Evolutionary conservation across 2,329 filamentous ascomycete genomes (phyloP), one percentile per base, ranked within the genome.

Genomic region (Ophiosphaerella herpotricha): DNA sequence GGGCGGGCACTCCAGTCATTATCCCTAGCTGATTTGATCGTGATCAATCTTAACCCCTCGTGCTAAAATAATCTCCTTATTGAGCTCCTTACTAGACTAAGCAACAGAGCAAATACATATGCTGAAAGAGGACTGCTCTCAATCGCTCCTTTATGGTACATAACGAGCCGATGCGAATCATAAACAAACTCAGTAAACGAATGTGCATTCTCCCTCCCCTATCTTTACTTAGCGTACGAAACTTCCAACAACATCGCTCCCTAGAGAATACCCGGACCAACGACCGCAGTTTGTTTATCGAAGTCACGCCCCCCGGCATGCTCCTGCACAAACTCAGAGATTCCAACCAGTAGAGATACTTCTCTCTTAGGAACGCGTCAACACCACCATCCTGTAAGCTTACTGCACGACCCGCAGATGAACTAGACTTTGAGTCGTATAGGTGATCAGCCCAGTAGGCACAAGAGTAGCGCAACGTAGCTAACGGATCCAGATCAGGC

Each of bases 371-470:
- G 36, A 52, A 57, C 7, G 24, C 13, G 37, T 48, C 36, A n/a
- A 52, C 44, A 48, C 33, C 48, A 37, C 13, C 23, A 16, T n/a
- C 34, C 42, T 48, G 32, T 13, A 51, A 36, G 16, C 21, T 29
- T 29, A 8, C 26, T 2, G 5, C 32, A 32, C 26, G 13, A 24
- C 46, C 13, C 38, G 42, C 14, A 31, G 35, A 43, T 40, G 36
- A 40, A 13, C 36, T 39, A 26, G 21, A 13, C 8, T 46, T 48
- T 21, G 13, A 58, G 31, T 57, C 60, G 44, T 42, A 66, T 14
- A 74, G 51, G 53, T 74, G 69, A 37, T 68, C 58, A 29, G 65
- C 52, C 73, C 70, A 75, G 48, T 67, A 68, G 38, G 72, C 43
- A 46, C 66, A 71, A 6, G 66, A 60, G 39, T 60, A 63, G n/a